These are phyloP conservation scores for Monilinia aucupariae DNA, from an alignment of 2,329 filamentous ascomycete species.

Conservation along the genomic window DNA sequence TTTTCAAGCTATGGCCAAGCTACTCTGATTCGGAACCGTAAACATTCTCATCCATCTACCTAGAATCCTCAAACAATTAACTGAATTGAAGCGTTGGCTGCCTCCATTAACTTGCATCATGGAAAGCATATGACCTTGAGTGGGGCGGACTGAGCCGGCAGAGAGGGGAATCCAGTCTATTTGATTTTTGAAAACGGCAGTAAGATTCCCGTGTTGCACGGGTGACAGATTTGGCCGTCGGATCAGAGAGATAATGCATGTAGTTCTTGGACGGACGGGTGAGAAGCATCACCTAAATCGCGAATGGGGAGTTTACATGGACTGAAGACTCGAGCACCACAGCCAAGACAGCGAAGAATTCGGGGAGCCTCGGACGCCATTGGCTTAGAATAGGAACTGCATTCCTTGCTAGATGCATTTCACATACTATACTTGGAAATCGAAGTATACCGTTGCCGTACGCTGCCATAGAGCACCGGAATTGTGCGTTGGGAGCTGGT, in stretches of 20 bases:
- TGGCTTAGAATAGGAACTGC: constrained; percentile 53
- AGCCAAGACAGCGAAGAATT: constrained; percentile 59
- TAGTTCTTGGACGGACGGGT: constrained; percentile 58
- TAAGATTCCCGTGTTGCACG: constrained; percentile 63
- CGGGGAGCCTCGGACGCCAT: constrained; percentile 55
- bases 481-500: constrained; percentile 44
- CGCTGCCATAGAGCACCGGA: constrained; percentile 56
- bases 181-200: constrained; percentile 63
- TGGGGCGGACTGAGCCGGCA: constrained; percentile 57
- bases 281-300: constrained; percentile 49
- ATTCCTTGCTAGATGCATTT: background rate
- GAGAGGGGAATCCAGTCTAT: constrained; percentile 65
- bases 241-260: constrained; percentile 57
- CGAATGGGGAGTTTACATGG: constrained; percentile 56
- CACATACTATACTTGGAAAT: background rate
- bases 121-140: constrained; percentile 58
- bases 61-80: constrained; percentile 59
- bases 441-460: constrained; percentile 39
- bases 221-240: constrained; percentile 62
- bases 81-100: constrained; percentile 62
- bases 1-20: constrained; percentile 57
- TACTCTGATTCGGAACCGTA: constrained; percentile 60
- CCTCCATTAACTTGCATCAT: constrained; percentile 60
- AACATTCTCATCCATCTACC: constrained; percentile 69
- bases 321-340: constrained; percentile 59